These are phyloP conservation scores for Phoma sp. DNA, from an alignment of 2,329 filamentous ascomycete genomes.

Conservation along the genomic window DNA sequence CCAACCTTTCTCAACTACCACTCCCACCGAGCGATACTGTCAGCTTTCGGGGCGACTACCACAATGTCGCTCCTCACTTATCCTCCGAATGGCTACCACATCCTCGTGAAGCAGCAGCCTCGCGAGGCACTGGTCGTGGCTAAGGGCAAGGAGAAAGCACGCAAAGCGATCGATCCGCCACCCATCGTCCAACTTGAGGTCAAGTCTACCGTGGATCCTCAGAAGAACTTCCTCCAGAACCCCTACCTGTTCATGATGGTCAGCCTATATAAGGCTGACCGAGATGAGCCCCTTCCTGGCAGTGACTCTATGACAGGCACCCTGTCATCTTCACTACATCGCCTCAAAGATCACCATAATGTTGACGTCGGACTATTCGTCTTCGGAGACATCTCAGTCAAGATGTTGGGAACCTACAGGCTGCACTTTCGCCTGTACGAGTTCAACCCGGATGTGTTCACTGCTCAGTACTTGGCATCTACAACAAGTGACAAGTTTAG, in stretches of 20 bases:
- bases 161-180: constrained; percentile 88
- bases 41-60: constrained; percentile 1
- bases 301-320: constrained; percentile 71
- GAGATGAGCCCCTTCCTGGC: constrained; percentile 53
- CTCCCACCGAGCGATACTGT: not conserved
- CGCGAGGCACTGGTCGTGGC: constrained; percentile 69
- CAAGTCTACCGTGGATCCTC: constrained; percentile 56
- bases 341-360: constrained; percentile 80
- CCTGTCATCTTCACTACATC: constrained; percentile 80
- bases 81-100: not conserved
- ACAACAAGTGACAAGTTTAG: constrained; percentile 73
- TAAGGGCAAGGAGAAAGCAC: constrained; percentile 79
- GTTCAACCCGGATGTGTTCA: constrained; percentile 47
- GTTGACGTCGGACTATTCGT: constrained; percentile 85
- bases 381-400: constrained; percentile 87
- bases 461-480: constrained; percentile 54
- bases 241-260: constrained; percentile 70
- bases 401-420: constrained; percentile 73
- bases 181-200: constrained; percentile 79
- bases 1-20: not conserved
- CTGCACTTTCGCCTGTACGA: constrained; percentile 80
- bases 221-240: constrained; percentile 71
- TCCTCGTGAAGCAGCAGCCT: constrained; percentile 66
- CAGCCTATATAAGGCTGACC: constrained; percentile 59
- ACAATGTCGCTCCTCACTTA: constrained; percentile 13